Conservation (phyloP, 2,329 filamentous ascomycete genomes). For the Sarocladium oryzae region DNA sequence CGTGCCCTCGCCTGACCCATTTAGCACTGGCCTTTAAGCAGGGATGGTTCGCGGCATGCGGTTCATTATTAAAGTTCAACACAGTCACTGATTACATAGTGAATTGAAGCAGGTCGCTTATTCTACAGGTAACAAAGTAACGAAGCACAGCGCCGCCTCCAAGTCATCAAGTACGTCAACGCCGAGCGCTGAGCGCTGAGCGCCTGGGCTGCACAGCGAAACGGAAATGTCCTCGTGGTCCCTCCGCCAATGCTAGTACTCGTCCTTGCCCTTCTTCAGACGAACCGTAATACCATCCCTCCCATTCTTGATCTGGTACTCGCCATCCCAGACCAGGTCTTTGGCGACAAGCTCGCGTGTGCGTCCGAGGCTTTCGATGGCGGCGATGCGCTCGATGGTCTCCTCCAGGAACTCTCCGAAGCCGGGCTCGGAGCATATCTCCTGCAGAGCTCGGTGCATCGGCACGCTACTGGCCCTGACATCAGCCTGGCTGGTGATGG, state of each 20-base stretch:
- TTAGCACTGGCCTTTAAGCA: too few species aligned
- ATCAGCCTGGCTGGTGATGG: slow-evolving; percentile 78
- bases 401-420: slow-evolving; percentile 79
- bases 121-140: neutral
- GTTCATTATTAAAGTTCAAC: too few species aligned
- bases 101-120: neutral
- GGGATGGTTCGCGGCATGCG: too few species aligned
- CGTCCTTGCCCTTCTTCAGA: slow-evolving; percentile 36
- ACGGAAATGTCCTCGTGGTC: too few species aligned
- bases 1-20: neutral
- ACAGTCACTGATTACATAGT: neutral
- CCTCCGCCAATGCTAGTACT: slow-evolving; percentile 15
- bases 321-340: slow-evolving; percentile 79
- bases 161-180: too few species aligned
- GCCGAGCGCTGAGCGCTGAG: too few species aligned
- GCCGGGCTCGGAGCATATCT: slow-evolving; percentile 69
- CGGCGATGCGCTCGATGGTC: slow-evolving; percentile 79
- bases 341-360: slow-evolving; percentile 96
- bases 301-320: slow-evolving; percentile 57
- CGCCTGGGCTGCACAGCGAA: too few species aligned
- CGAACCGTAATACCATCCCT: slow-evolving; percentile 35
- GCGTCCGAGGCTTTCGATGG: slow-evolving; percentile 86
- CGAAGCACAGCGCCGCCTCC: too few species aligned
- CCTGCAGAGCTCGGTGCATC: slow-evolving; percentile 87
- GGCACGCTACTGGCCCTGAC: slow-evolving; percentile 92